phyloP scores from a whole-genome alignment of 257 asterid species.

The Solanum piurae region DNA sequence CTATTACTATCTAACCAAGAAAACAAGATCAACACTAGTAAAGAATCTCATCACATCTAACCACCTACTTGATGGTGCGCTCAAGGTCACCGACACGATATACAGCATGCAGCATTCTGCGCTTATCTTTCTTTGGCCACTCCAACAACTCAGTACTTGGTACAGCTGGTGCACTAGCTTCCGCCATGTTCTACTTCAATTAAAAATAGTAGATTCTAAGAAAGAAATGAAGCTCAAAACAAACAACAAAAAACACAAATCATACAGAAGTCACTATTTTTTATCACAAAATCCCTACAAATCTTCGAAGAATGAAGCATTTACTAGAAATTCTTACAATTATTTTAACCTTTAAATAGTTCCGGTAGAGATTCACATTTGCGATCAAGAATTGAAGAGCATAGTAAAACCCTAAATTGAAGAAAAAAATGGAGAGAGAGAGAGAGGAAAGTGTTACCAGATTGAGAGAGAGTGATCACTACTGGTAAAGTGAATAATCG shows the following conservation, averaged over 20 bases:
- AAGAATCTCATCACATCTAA: not conserved
- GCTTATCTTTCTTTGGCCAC: constrained; percentile 90
- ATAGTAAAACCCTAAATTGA: not conserved
- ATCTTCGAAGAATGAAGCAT: not conserved
- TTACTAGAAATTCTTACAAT: not conserved
- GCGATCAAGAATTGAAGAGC: not conserved
- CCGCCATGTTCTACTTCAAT: constrained; percentile 45
- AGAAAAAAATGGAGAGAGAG: not conserved
- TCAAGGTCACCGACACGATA: constrained; percentile 98
- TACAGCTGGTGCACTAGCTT: constrained; percentile 31
- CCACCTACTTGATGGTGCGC: constrained; percentile 78
- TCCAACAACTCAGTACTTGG: constrained; percentile 67
- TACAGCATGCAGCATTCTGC: constrained; percentile 75
- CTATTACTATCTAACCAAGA: not conserved
- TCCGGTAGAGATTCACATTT: not conserved
- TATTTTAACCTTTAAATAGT: not conserved
- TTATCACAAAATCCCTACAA: not conserved
- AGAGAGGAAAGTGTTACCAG: not conserved
- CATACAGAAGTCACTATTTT: not conserved
- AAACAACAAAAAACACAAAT: not conserved
- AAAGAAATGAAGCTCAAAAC: not conserved
- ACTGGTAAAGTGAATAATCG: not conserved
- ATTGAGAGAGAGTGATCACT: not conserved
- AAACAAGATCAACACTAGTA: not conserved
- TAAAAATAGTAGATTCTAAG: not conserved